Base-by-base conservation (phyloP, 2,329 filamentous ascomycete genomes). In the Apiospora koreana region DNA sequence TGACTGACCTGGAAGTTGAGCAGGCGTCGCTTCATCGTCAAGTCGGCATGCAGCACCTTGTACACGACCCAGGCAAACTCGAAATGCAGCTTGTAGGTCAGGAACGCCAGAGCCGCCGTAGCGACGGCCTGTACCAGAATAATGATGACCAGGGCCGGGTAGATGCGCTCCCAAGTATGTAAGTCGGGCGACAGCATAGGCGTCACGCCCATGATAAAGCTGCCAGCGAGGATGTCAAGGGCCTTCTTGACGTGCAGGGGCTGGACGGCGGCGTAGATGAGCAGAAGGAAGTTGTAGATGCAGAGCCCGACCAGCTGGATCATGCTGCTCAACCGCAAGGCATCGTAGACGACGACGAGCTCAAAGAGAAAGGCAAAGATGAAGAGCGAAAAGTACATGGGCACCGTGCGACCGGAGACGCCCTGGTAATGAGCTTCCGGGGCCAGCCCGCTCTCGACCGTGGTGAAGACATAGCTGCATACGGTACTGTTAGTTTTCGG, bases 1-100 rank as follows among this genome's bases (percentile, higher is more conserved):
- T 6, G 28, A 65, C 62, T 42, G 35, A 65, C 62, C 62, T 65
- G 35, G 23, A 66, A 66, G 41, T 28, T 66, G 23, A 66, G 64
- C 41, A 66, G 41, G 0, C 64, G 64, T 18, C 9, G 28, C 43
- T 45, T 66, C 64, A 66, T 66, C 3, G 23, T 31, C 41, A 66
- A 12, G 64, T 66, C 64, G 64, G 64, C 64, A 21, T 66, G 41
- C 14, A 66, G 23, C 8, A 66, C 64, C 41, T 66, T 66, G 64
- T 66, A 66, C 14, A 66, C 64, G 41, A 66, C 64, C 64, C 64
- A 66, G 41, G 64, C 64, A 10, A 66, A 66, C 41, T 66, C 64
- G n/a, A 45, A 66, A 14, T 66, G 64, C 64, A 66, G 64, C 64
- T 66, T 66, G 41, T 66, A 66, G 41, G 41, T n/a, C 8, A 66